A percentile compares a stretch with the other conserved stretches of the same genome.
Evolutionary conservation across 768 basidiomycete species (phyloP).

Genomic region (Auriscalpium microsporum): DNA sequence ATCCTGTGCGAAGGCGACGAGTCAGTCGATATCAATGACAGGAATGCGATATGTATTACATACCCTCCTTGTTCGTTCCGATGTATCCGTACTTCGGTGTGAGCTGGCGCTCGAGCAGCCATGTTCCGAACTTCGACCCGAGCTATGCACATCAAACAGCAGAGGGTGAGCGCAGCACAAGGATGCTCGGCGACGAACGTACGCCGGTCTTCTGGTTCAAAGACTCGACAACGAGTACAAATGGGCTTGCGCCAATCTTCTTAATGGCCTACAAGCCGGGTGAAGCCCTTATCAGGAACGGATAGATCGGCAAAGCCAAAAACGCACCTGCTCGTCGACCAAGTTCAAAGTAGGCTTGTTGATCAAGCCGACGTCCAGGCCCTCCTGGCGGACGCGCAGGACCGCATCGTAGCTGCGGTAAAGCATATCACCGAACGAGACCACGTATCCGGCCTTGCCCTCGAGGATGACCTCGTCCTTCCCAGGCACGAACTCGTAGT

Average conservation of each 20-base stretch:
- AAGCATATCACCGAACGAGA: conserved; percentile 82
- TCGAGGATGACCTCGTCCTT: conserved; percentile 78
- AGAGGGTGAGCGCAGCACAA: background rate
- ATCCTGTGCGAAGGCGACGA: conserved; percentile 30
- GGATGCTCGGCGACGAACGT: conserved; percentile 1
- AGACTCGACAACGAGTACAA: conserved; percentile 81
- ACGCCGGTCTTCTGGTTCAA: conserved; percentile 86
- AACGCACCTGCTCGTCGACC: conserved; percentile 65
- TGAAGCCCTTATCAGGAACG: no score
- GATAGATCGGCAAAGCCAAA: background rate
- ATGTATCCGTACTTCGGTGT: conserved; percentile 79
- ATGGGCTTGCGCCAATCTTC: conserved; percentile 66
- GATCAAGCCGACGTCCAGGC: conserved; percentile 74
- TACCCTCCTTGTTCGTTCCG: conserved; percentile 62
- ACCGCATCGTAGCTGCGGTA: conserved; percentile 83
- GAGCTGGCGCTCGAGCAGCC: conserved; percentile 75
- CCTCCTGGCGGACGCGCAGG: conserved; percentile 57
- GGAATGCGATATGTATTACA: no score
- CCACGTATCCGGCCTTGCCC: conserved; percentile 74
- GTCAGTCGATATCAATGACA: conserved; percentile 2
- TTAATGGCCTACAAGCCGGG: conserved; percentile 36
- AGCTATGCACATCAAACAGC: conserved; percentile 29
- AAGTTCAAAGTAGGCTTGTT: conserved; percentile 82
- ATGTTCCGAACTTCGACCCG: conserved; percentile 78
- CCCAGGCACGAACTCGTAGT: conserved; percentile 75